Evolutionary conservation across 2,329 filamentous ascomycete genomes (phyloP).

Genomic region (Aspergillus sp.): DNA sequence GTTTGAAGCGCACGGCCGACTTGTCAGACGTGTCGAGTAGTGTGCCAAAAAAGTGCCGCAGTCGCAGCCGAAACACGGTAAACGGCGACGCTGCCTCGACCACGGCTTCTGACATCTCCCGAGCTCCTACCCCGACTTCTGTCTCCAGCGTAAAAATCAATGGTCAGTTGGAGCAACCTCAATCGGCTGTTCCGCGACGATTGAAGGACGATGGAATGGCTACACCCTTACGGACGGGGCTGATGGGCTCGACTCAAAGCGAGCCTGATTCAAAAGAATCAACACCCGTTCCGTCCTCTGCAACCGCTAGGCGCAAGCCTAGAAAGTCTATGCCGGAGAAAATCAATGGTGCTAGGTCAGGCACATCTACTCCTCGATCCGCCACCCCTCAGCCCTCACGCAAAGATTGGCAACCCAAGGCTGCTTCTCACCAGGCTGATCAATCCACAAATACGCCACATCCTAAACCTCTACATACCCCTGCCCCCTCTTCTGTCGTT

Average conservation of each 20-base stretch:
- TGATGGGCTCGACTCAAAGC: not conserved
- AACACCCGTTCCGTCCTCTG: not conserved
- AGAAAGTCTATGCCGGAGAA: conserved; percentile 19
- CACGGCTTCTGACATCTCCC: not conserved
- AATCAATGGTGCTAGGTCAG: conserved; percentile 9
- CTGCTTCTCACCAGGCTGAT: conserved; percentile 2
- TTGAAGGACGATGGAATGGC: conserved; percentile 11
- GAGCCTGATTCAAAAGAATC: conserved; percentile 5
- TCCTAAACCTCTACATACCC: conserved; percentile 1
- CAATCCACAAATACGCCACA: conserved; percentile 7
- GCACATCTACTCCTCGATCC: conserved; percentile 5
- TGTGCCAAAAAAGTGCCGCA: conserved; percentile 9
- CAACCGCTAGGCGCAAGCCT: conserved; percentile 9
- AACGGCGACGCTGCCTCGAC: conserved; percentile 8
- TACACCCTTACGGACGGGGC: conserved; percentile 8
- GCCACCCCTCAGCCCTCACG: conserved; percentile 12
- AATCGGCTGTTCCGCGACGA: conserved; percentile 10
- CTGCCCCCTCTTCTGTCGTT: not conserved
- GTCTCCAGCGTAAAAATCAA: conserved; percentile 10
- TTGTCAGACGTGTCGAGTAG: conserved; percentile 7
- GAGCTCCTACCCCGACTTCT: conserved; percentile 2
- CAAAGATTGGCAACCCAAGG: conserved; percentile 11
- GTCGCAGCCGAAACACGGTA: conserved; percentile 6
- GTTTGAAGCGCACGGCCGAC: conserved; percentile 4
- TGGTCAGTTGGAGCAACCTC: conserved; percentile 5